Base-by-base conservation (phyloP, 495 filamentous ascomycete genomes). In the Penicillium cosmopolitanum region DNA sequence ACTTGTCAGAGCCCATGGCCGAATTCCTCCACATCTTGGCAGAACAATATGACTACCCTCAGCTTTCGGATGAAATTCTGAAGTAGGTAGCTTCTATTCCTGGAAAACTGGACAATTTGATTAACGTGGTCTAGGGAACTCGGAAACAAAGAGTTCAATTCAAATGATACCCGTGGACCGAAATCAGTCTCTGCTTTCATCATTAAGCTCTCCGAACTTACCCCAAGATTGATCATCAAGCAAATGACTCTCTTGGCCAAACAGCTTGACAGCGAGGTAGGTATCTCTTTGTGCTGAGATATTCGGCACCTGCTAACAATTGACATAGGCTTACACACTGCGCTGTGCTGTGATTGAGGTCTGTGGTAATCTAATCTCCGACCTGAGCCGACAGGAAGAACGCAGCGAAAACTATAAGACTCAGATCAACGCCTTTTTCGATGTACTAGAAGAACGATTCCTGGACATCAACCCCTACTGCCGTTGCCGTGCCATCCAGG, bases 101-200 rank as follows among this genome's bases (percentile, higher is more conserved):
- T n/a, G 18, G 13, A 44, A 31, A 34, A 5, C 19, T n/a, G 1
- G 18, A 44, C 15, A 4, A n/a, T 57, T 51, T 21, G 13, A 62
- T 76, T 80, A 56, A 76, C 61, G 0, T 35, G 16, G 15, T 48
- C 13, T 43, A 88, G 90, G 68, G 95, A 99, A 58, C 83, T 99
- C 56, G 94, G 91, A 72, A 97, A 92, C 69, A 98, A 96, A 66
- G 96, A 98, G 66, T 99, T 97, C 77, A 96, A 94, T 66, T 93
- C 86, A 62, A 99, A 97, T 66, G 95, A 99, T 69, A 91, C 88
- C 8, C 91, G 87, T 68, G 96, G 95, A 0, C 95, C 95, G 11
- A 99, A 99, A 71, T 97, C 93, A 6, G 91, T 98, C n/a, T 97
- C 93, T n/a, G 84, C 87, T 1, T 99, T 99, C 64, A 89, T 99